phyloP scores from a whole-genome alignment of 306 rosid species.

The Cajanus cajan region DNA sequence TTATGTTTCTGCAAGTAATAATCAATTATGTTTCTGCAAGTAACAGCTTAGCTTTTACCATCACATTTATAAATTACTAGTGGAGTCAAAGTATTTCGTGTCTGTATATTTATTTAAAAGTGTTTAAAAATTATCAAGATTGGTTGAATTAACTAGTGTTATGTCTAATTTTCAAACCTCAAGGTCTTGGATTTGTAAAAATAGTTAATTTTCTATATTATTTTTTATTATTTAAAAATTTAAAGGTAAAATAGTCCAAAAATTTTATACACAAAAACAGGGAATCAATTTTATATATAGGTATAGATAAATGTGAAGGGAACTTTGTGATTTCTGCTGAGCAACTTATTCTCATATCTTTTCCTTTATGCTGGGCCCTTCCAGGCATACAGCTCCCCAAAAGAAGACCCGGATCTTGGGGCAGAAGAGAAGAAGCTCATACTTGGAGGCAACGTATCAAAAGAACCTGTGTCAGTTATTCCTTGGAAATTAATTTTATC shows the following conservation, averaged over 20 bases:
- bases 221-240: too few species aligned
- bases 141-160: too few species aligned
- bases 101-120: too few species aligned
- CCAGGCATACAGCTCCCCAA: constrained; percentile 92
- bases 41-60: constrained; percentile 3
- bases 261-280: too few species aligned
- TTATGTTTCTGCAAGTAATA: neutral
- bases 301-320: constrained; percentile 16
- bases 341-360: constrained; percentile 14
- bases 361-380: constrained; percentile 33
- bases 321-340: neutral
- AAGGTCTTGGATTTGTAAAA: too few species aligned
- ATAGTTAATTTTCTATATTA: too few species aligned
- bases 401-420: constrained; percentile 74
- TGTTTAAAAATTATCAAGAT: too few species aligned
- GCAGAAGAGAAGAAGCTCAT: constrained; percentile 64
- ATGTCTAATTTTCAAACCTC: too few species aligned
- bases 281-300: too few species aligned
- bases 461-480: constrained; percentile 78
- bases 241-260: too few species aligned
- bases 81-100: too few species aligned
- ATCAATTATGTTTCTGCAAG: too few species aligned
- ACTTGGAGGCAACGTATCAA: constrained; percentile 63
- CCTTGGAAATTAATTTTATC: constrained; percentile 95
- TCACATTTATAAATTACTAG: constrained; percentile 13